Conservation (phyloP, 495 filamentous ascomycete genomes). For the Aspergillus wentii region DNA sequence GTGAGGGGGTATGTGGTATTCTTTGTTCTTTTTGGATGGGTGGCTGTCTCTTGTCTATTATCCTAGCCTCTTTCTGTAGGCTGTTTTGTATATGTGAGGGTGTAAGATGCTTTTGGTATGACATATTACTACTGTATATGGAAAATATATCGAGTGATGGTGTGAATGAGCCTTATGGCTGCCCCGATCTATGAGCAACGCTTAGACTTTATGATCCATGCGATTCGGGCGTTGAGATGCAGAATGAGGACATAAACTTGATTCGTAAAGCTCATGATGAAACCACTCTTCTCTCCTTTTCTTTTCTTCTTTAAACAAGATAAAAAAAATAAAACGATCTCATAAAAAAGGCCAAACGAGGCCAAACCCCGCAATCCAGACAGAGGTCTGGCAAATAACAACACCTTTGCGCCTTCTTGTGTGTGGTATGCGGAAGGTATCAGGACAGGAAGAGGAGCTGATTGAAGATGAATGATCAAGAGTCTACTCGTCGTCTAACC, state of each 20-base stretch:
- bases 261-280: not conserved
- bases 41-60: not conserved
- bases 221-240: too few relatives aligned
- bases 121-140: too few relatives aligned
- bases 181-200: too few relatives aligned
- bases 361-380: conserved; percentile 1
- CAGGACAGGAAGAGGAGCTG: not conserved
- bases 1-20: not conserved
- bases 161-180: too few relatives aligned
- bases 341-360: not conserved
- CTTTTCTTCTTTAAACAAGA: too few relatives aligned
- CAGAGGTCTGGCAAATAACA: conserved; percentile 2
- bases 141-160: too few relatives aligned
- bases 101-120: not conserved
- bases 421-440: conserved; percentile 1
- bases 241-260: too few relatives aligned
- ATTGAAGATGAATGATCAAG: not conserved
- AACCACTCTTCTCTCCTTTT: too few relatives aligned
- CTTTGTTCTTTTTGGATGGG: not conserved
- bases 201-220: too few relatives aligned
- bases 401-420: conserved; percentile 14
- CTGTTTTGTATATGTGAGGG: not conserved
- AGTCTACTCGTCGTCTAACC: conserved; percentile 42
- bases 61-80: too few relatives aligned
- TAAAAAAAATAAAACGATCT: not conserved